These are phyloP conservation scores for Wickerhamiella qilinensis DNA, from an alignment of 805 yeast genomes.

Conservation along the genomic window DNA sequence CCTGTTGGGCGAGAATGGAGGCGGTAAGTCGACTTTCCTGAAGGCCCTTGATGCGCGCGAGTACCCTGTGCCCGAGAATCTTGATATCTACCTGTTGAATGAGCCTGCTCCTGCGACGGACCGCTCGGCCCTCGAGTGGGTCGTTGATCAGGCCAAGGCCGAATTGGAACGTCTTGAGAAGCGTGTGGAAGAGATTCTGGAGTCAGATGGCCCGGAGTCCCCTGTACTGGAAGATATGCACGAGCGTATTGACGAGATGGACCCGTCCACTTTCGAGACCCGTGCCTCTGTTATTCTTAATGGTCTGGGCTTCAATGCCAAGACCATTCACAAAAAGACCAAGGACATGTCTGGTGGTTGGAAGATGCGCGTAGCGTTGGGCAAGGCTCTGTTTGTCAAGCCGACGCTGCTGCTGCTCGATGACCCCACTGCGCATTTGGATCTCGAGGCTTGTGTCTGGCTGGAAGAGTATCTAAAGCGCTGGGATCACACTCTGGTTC, in stretches of 20 bases:
- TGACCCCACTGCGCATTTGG: constrained; percentile 99
- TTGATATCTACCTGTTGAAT: constrained; percentile 83
- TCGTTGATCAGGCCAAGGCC: constrained; percentile 88
- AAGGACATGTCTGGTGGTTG: constrained; percentile 99
- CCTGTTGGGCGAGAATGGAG: constrained; percentile 93
- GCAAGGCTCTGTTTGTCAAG: constrained; percentile 94
- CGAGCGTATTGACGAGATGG: constrained; percentile 92
- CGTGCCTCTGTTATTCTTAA: constrained; percentile 91
- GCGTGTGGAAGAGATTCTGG: constrained; percentile 73
- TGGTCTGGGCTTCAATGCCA: constrained; percentile 89
- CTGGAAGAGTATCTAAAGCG: constrained; percentile 92
- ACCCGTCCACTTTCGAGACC: constrained; percentile 87
- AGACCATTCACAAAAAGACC: constrained; percentile 81
- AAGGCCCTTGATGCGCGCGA: constrained; percentile 92
- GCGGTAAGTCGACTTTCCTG: constrained; percentile 93
- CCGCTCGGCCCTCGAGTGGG: constrained; percentile 84
- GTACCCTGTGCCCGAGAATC: constrained; percentile 81
- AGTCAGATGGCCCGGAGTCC: constrained; percentile 89
- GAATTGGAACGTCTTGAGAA: constrained; percentile 86
- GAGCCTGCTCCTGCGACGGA: constrained; percentile 97
- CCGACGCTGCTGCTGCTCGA: constrained; percentile 88
- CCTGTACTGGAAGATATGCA: constrained; percentile 72
- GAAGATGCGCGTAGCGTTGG: constrained; percentile 99
- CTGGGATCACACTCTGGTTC: constrained; percentile 82
- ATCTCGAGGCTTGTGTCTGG: constrained; percentile 99